Base-by-base conservation (phyloP, 1,139 yeast species). In the Lodderomyces metapsilosis region DNA sequence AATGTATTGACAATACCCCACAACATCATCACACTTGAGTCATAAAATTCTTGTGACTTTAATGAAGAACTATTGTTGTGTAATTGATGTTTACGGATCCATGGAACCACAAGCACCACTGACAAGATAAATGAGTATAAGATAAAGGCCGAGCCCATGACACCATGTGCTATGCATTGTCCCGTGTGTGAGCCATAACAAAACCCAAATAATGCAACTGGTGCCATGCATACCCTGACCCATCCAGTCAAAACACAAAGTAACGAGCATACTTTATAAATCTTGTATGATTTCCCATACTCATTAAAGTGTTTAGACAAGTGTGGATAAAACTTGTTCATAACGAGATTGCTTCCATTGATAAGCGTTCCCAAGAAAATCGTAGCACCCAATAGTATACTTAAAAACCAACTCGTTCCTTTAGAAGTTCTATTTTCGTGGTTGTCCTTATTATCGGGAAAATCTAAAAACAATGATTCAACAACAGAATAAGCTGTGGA, bases 1-100 rank as follows among this genome's bases (percentile, higher is more conserved):
- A 91, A 91, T 0, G 97, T 88, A 60, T 91, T 91, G 46, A 91
- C 85, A 31, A 89, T 80, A 5, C 98, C 98, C 96, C 96, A 91
- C 15, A 75, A 62, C 45, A 88, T 83, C 80, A 91, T 88, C 37
- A 88, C 76, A 36, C 77, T 54, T 34, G 91, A 82, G 62, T 91
- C 98, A 58, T 80, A 87, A 56, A 84, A 84, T 59, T 91, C 98
- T 58, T 89, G 97, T 17, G 95, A 82, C 30, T 61, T 58, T 2
- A 69, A 11, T 10, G 39, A 32, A 3, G 38, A 61, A 5, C 59
- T 57, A 8, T 74, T 64, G 20, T 43, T 37, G 41, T 45, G 38
- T 32, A 57, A 46, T 39, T 52, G 58, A 40, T 61, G 64, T 39
- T 72, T 71, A 47, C 88, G 62, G 41, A 83, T 61, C 83, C 84